Evolutionary conservation across 140 eudicot genomes (phyloP), one percentile per base, ranked within the genome.

Genomic region (Anethum foeniculum): DNA sequence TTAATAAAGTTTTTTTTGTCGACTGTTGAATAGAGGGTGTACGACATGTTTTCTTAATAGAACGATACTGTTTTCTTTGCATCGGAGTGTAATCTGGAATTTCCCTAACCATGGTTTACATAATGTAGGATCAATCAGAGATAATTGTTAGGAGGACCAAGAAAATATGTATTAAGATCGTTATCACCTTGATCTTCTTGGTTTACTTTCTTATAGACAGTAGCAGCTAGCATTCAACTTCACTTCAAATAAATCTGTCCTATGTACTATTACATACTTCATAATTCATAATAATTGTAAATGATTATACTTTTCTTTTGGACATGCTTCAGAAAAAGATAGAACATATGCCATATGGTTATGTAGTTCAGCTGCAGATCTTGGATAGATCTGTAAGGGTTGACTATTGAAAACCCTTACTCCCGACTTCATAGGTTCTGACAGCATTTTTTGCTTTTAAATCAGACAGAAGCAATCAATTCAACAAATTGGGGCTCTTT

Each of bases 401-500:
- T 46, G 14, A 71, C 27, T 13, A 19, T 3, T 4, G 32, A 7
- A 46, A 25, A 48, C 64, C 54, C 15, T 75, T 10, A 64, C 46
- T 8, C 64, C 34, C 1, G 68, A 16, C 38, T 25, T 6, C 76
- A 65, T 58, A 46, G 34, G 27, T 25, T 49, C 65, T 80, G 52
- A 36, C 41, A 48, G 67, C 30, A 18, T 28, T 52, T 78, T 65
- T 34, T 75, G 11, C 27, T 27, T 46, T 38, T 48, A 15, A 46
- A 75, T 75, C 91, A 95, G 99, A 87, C 99, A 95, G 83, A 95
- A 85, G 81, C 99, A 95, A 77, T 92, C 99, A 27, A 80, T 91
- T 80, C 98, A 95, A 90, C 99, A 95, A 88, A 83, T 92, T 80
- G 99, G 99, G 86, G 97, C 99, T 56, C 92, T 95, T 73, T 88